phyloP scores from a whole-genome alignment of 192 early-diverging fungal genomes.

The Phycomyces nitens region DNA sequence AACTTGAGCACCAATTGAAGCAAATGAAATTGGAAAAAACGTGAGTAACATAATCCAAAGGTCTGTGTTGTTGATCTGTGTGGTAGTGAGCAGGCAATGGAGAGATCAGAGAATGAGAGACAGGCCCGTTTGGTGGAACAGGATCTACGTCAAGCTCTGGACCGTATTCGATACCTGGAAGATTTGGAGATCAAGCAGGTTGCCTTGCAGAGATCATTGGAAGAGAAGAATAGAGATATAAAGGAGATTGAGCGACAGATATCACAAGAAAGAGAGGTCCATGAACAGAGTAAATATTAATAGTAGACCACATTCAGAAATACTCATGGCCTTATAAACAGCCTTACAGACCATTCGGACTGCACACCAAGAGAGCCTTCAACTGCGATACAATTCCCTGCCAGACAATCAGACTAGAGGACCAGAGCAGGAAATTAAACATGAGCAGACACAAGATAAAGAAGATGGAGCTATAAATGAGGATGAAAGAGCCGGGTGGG shows the following conservation, averaged over 20 bases:
- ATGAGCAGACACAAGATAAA: constrained; percentile 2
- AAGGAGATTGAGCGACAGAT: constrained; percentile 9
- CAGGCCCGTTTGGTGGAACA: constrained; percentile 26
- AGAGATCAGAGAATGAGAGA: constrained; percentile 15
- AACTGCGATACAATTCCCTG: too few species aligned
- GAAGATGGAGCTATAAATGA: constrained; percentile 39
- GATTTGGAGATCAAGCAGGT: constrained; percentile 9
- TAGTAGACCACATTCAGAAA: too few species aligned
- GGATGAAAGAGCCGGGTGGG: constrained; percentile 45
- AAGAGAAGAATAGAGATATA: constrained; percentile 8
- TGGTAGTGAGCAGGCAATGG: constrained; percentile 20
- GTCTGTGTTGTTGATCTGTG: constrained; percentile 4
- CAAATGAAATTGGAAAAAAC: constrained; percentile 30
- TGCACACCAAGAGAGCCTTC: too few species aligned
- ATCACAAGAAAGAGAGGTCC: constrained; percentile 15
- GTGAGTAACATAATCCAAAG: constrained; percentile 3
- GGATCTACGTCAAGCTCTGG: constrained; percentile 30
- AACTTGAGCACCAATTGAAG: constrained; percentile 28
- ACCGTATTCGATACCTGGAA: constrained; percentile 34
- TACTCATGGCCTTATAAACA: too few species aligned
- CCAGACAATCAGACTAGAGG: too few species aligned
- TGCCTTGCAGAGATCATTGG: constrained; percentile 11
- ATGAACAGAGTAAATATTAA: constrained; percentile 19
- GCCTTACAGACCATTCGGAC: too few species aligned
- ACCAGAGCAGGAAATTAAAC: too few species aligned